phyloP scores from a whole-genome alignment of 176 grass and related monocot genomes.

The sorghum (Sorghum bicolor) region Sorghum_bicolor_NCBIv3 NC_012872.2:65905001-65905500 shows the following conservation, averaged over 20 bases:
- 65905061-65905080: conserved; percentile 75
- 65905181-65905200: not conserved
- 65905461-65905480: conserved; percentile 58
- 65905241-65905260: conserved; percentile 63
- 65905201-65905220: too few relatives aligned
- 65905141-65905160: not conserved
- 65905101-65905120: conserved; percentile 50
- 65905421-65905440: conserved; percentile 74
- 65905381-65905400: conserved; percentile 61
- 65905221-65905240: conserved; percentile 68
- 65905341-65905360: conserved; percentile 72
- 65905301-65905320: conserved; percentile 72
- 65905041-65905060: conserved; percentile 58
- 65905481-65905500: conserved; percentile 52
- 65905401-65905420: conserved; percentile 42
- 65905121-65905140: not conserved
- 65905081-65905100: conserved; percentile 85
- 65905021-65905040: conserved; percentile 71
- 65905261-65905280: conserved; percentile 20
- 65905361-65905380: conserved; percentile 79
- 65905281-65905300: conserved; percentile 65
- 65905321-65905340: conserved; percentile 81
- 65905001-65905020: conserved; percentile 88
- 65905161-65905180: not conserved
- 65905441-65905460: conserved; percentile 61